A percentile compares a stretch with the other conserved stretches of the same genome.
These are phyloP conservation scores for Alternaria panax DNA, from an alignment of 2,329 filamentous ascomycete species.

Conservation along the genomic window DNA sequence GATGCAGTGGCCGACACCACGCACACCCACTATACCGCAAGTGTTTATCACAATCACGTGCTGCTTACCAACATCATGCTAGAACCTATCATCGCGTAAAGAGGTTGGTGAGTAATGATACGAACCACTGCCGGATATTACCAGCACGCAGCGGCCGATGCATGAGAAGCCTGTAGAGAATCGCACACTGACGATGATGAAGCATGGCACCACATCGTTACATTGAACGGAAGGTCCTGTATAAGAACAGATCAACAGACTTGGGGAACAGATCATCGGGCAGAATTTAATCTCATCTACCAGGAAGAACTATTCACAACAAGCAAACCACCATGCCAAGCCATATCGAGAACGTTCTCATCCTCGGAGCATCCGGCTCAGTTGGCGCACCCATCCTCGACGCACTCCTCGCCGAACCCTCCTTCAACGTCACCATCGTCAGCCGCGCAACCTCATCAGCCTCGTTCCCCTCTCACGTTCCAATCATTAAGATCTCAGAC, in stretches of 20 bases:
- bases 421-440: constrained; percentile 45
- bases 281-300: not conserved
- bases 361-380: constrained; percentile 40
- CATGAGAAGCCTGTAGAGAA: not conserved
- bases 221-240: not conserved
- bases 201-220: not conserved
- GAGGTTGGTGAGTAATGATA: not conserved
- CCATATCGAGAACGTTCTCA: constrained; percentile 30
- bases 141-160: not conserved
- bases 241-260: not conserved
- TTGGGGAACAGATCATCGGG: not conserved
- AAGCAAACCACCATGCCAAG: constrained; percentile 6
- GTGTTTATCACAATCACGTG: not conserved
- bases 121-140: not conserved
- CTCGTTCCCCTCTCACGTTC: constrained; percentile 32
- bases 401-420: constrained; percentile 30
- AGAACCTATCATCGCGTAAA: not conserved
- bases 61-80: not conserved
- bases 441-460: constrained; percentile 36
- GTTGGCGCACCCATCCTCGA: constrained; percentile 35
- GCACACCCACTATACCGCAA: not conserved
- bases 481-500: constrained; percentile 39
- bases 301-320: not conserved
- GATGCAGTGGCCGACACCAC: not conserved
- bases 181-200: not conserved